Base-by-base conservation (phyloP, 352 stramenopile species). In the Aphanomyces astaci region DNA sequence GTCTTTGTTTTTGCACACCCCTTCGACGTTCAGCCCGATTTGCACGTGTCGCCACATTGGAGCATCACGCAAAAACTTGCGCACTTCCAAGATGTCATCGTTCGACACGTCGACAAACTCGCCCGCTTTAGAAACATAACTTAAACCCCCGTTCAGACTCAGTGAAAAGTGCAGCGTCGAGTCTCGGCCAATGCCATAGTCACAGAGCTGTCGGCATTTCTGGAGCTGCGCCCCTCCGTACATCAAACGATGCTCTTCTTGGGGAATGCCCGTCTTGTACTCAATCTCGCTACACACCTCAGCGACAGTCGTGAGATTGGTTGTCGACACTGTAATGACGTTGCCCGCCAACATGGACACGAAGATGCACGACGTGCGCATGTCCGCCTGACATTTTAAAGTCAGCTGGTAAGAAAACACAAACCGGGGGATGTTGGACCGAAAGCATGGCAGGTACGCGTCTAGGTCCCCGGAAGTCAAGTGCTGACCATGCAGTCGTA, bases 11-110 rank as follows among this genome's bases (percentile, higher is more conserved):
- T 9, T 24, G 57, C 64, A 71, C 4, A 11, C 4, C 10, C 64
- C 64, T 45, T 71, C 33, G 66, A 71, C n/a, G 45, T 66, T 71
- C 17, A 71, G 45, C 7, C 64, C 64, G 2, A 11, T 15, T n/a
- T 33, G 7, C 3, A n/a, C 19, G 3, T n/a, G 5, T 11, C 52
- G 53, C 64, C 64, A 71, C 39, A 15, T 19, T 19, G 64, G 64
- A 1, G 51, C 52, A 59, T 24, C 3, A 10, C 31, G n/a, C 3
- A 25, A 45, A 64, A 65, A 71, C 28, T 45, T 7, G 22, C 15
- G 2, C 13, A 27, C 1, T n/a, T 32, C 13, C 4, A 57, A 32
- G 10, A 56, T 13, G 24, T 31, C 52, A 7, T 56, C 36, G 45
- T 67, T 31, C 17, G 33, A 28, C 39, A 67, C 7, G 17, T 67